phyloP scores from a whole-genome alignment of 768 basidiomycete genomes.

The Collybia mongolica region DNA sequence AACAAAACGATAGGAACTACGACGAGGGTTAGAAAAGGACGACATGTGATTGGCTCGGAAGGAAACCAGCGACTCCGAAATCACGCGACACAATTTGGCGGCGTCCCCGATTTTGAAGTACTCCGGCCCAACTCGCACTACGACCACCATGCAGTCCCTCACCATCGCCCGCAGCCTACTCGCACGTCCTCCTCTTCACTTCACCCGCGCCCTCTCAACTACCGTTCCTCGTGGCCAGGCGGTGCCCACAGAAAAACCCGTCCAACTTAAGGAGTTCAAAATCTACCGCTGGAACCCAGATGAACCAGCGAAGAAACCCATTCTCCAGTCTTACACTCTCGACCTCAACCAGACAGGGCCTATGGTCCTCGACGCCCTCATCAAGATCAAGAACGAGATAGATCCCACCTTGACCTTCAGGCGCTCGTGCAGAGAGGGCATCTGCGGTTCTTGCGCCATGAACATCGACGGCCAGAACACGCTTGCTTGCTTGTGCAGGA shows the following conservation, averaged over 20 bases:
- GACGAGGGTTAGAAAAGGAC: too few species aligned
- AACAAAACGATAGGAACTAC: too few species aligned
- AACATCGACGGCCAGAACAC: constrained; percentile 99
- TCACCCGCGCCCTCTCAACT: constrained; percentile 14
- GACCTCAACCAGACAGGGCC: constrained; percentile 95
- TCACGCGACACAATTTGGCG: too few species aligned
- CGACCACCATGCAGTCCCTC: constrained; percentile 15
- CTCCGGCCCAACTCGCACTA: not conserved
- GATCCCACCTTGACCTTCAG: constrained; percentile 98
- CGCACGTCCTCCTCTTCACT: constrained; percentile 3
- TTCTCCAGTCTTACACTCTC: constrained; percentile 85
- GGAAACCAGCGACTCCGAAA: too few species aligned
- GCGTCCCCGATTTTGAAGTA: too few species aligned
- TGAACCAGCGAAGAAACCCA: constrained; percentile 87
- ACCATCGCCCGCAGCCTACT: constrained; percentile 7
- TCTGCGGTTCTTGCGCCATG: constrained; percentile 99
- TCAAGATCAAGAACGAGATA: constrained; percentile 99
- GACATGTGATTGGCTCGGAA: too few species aligned
- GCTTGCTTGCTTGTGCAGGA: constrained; percentile 94
- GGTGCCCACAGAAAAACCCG: constrained; percentile 63
- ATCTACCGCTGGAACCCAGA: constrained; percentile 99
- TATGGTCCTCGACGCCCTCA: constrained; percentile 93
- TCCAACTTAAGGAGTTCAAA: constrained; percentile 90
- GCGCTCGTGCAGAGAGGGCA: constrained; percentile 90
- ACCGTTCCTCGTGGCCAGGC: constrained; percentile 27